Evolutionary conservation across 176 grass and related monocot species (phyloP).

Genomic region (Puya raimondii): DNA sequence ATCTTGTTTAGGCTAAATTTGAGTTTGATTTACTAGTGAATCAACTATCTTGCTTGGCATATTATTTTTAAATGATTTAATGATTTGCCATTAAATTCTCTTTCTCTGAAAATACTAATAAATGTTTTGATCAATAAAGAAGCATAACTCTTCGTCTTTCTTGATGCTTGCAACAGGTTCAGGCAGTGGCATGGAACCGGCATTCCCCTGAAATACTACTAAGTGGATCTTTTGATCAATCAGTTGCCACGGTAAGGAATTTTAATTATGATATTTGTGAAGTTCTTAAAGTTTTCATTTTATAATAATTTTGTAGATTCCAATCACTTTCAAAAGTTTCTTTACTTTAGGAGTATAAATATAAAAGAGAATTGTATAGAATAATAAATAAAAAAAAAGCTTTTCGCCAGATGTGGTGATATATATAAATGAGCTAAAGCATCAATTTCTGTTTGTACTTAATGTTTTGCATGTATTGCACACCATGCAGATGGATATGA

Average conservation of each 20-base stretch:
- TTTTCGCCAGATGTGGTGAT: background rate
- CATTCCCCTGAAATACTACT: constrained; percentile 75
- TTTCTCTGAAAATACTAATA: constrained; percentile 1
- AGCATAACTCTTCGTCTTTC: background rate
- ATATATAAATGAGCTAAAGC: background rate
- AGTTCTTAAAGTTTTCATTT: no score
- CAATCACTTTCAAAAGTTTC: no score
- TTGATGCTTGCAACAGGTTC: constrained; percentile 43
- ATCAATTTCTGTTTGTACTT: background rate
- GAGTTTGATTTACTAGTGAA: no score
- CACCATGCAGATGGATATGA: constrained; percentile 76
- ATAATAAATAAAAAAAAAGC: no score
- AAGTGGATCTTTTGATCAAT: constrained; percentile 92
- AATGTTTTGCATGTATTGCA: background rate
- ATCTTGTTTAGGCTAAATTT: no score
- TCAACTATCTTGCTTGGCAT: background rate
- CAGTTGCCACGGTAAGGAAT: constrained; percentile 53
- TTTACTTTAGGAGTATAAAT: no score
- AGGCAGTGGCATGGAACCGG: constrained; percentile 67
- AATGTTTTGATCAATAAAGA: background rate
- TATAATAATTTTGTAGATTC: no score
- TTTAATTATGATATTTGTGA: background rate
- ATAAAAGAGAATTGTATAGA: no score
- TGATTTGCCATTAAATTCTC: no score
- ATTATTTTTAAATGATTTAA: no score